Base-by-base conservation (phyloP, 2,329 filamentous ascomycete species). In the Colletotrichum gloeosporioides region DNA sequence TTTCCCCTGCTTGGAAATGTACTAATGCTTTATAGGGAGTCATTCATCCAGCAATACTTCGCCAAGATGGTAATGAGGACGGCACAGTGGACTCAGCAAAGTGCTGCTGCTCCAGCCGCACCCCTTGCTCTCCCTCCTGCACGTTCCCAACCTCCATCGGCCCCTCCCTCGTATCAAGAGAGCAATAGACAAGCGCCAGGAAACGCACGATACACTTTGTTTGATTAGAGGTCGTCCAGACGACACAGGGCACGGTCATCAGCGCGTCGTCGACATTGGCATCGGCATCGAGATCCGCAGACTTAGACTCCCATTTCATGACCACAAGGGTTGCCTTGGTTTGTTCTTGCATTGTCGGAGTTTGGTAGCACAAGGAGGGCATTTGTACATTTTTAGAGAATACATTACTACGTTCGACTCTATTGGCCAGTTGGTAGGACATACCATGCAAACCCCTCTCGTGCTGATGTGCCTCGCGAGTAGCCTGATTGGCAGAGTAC, bases 41-140 rank as follows among this genome's bases (percentile, higher is more conserved):
- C 93, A 18, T 95, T 96, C 80, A 92, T 95, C 69, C 91, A 94
- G 76, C 91, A 95, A 81, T 96, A 96, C 84, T 96, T 96, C 82
- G 86, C 89, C 25, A 92, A 91, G 82, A 93, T 96, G 88, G 89
- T 94, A 80, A 81, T 84, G 39, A 92, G 90, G 83, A 86, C 90
- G 34, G 83, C 84, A 15, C 78, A 82, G 67, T 87, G 86, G 86
- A 77, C 76, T n/a, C 71, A 76, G 34, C 71, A 75, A 49, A 32
- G 25, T 15, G 44, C 62, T 12, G 29, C 31, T 12, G 22, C 69
- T 12, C 65, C 59, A 2, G 15, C 69, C 6, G 18, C 69, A n/a
- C 44, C 62, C 8, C 59, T 66, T 27, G 71, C 72, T 67, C 75
- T 77, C 18, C 61, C 75, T 16, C 53, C 61, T 2, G 53, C 72